Evolutionary conservation across 2,329 filamentous ascomycete species (phyloP).

Genomic region (Blastomyces parvus): DNA sequence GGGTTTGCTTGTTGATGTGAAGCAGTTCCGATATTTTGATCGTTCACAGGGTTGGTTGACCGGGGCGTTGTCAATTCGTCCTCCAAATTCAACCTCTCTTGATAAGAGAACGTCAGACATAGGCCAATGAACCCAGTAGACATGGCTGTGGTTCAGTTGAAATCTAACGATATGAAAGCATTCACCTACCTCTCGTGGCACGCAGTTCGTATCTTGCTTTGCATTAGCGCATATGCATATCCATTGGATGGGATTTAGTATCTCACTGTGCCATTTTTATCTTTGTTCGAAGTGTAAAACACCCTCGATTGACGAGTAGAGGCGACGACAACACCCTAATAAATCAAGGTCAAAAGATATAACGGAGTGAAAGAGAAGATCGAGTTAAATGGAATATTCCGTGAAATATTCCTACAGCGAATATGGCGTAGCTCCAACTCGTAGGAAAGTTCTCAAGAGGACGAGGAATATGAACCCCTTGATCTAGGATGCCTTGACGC

Average conservation of each 20-base stretch:
- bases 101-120: slow-evolving; percentile 1
- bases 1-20: not conserved
- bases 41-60: not conserved
- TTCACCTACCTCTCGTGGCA: slow-evolving; percentile 10
- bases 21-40: not conserved
- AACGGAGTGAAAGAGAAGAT: not conserved
- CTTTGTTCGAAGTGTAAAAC: not conserved
- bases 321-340: not conserved
- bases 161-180: not conserved
- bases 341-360: not conserved
- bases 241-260: not conserved
- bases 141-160: not conserved
- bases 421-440: not conserved
- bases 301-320: not conserved
- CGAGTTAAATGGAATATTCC: not conserved
- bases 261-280: slow-evolving; percentile 12
- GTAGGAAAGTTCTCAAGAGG: no score
- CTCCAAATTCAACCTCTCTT: slow-evolving; percentile 3
- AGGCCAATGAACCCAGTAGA: not conserved
- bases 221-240: slow-evolving; percentile 8
- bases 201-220: slow-evolving; percentile 10
- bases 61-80: not conserved
- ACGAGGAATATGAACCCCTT: not conserved
- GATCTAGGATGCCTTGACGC: not conserved
- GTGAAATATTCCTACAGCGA: not conserved